These are phyloP conservation scores for Myrmaecium sp. DNA, from an alignment of 2,329 filamentous ascomycete species.

Conservation along the genomic window DNA sequence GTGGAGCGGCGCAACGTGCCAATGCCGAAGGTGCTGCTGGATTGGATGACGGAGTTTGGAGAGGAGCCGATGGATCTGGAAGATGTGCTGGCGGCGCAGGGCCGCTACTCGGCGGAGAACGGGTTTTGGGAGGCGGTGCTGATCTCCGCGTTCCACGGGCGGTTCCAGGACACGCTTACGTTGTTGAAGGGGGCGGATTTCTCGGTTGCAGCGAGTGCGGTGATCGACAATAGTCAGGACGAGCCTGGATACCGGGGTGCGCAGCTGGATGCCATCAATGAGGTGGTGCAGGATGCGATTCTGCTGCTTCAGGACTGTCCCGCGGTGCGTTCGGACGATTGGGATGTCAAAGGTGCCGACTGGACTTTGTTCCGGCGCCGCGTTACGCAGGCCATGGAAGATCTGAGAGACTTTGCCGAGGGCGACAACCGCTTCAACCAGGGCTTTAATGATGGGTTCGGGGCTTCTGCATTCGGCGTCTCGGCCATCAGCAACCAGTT, in stretches of 20 bases:
- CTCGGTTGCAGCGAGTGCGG: constrained; percentile 49
- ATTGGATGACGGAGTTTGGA: constrained; percentile 64
- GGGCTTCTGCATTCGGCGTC: constrained; percentile 21
- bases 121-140: constrained; percentile 80
- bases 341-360: constrained; percentile 66
- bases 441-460: constrained; percentile 31
- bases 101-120: constrained; percentile 56
- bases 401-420: constrained; percentile 65
- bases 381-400: constrained; percentile 49
- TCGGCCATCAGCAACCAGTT: constrained; percentile 33
- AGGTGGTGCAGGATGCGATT: constrained; percentile 51
- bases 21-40: constrained; percentile 61
- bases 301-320: constrained; percentile 60
- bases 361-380: constrained; percentile 75
- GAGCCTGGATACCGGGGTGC: constrained; percentile 54
- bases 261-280: constrained; percentile 62
- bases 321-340: constrained; percentile 46
- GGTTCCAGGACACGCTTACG: constrained; percentile 47
- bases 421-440: constrained; percentile 39
- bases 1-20: constrained; percentile 22
- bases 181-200: constrained; percentile 63
- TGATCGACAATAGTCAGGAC: constrained; percentile 44
- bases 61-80: constrained; percentile 58
- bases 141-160: constrained; percentile 56
- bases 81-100: constrained; percentile 43